These are phyloP conservation scores for Cydonia oblonga DNA, from an alignment of 331 rosid species.

Conservation along the genomic window DNA sequence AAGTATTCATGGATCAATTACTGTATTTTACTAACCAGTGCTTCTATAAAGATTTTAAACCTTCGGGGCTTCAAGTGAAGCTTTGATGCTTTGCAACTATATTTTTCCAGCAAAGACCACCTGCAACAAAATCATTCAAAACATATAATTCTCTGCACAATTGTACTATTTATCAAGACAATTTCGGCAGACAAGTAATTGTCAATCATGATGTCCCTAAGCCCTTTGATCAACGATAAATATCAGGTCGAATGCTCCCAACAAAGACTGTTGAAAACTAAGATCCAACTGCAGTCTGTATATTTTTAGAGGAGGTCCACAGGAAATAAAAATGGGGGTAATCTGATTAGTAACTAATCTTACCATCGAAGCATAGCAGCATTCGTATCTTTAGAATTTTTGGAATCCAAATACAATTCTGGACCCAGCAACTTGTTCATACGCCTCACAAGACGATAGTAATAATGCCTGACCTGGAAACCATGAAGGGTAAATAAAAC, in stretches of 20 bases:
- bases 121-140: constrained; percentile 34
- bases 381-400: constrained; percentile 87
- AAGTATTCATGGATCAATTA: constrained; percentile 6
- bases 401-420: constrained; percentile 80
- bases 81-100: constrained; percentile 98
- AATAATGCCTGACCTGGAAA: constrained; percentile 93
- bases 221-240: not conserved
- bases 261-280: not conserved
- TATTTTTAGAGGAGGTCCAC: not conserved
- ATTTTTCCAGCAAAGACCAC: constrained; percentile 98
- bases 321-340: not conserved
- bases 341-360: not conserved
- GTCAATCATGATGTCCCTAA: not conserved
- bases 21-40: constrained; percentile 63
- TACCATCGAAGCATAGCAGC: constrained; percentile 99
- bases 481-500: constrained; percentile 4
- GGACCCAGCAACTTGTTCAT: constrained; percentile 98
- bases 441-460: constrained; percentile 95
- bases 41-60: constrained; percentile 86
- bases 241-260: not conserved
- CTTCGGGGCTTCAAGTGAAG: constrained; percentile 96
- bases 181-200: not conserved
- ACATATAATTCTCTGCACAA: not conserved
- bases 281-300: not conserved
- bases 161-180: not conserved